Conservation (phyloP, 345 rosid genomes). For the Salix arbutifolia region DNA sequence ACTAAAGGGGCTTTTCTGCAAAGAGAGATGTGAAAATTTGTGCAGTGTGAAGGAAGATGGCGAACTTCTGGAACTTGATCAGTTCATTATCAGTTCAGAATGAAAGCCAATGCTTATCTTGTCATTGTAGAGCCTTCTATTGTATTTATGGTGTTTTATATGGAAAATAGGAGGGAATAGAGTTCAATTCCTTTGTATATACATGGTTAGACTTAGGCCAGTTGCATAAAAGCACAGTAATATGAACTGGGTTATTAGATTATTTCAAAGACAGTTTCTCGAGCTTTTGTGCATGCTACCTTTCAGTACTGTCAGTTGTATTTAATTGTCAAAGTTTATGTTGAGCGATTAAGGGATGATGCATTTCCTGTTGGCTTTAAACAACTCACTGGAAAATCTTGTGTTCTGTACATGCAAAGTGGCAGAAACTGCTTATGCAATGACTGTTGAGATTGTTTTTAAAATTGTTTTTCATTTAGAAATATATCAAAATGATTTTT, state of each 20-base stretch:
- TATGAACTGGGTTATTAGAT: not conserved
- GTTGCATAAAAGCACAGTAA: conserved; percentile 9
- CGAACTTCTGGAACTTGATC: not conserved
- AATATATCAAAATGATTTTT: no score
- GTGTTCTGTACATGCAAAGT: not conserved
- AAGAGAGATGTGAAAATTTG: not conserved
- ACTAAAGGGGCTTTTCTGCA: not conserved
- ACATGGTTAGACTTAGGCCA: not conserved
- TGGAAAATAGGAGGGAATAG: not conserved
- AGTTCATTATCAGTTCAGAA: no score
- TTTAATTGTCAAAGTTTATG: not conserved
- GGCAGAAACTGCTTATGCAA: not conserved
- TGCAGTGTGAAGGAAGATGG: not conserved
- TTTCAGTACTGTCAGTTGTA: not conserved
- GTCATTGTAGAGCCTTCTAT: conserved; percentile 5
- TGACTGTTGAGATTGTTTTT: no score
- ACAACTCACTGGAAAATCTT: not conserved
- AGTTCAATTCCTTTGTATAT: not conserved
- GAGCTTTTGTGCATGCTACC: not conserved
- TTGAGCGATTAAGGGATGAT: not conserved
- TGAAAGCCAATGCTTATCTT: conserved; percentile 2
- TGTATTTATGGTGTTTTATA: not conserved
- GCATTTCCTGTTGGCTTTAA: not conserved
- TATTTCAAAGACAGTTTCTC: not conserved
- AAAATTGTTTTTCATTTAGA: no score